Evolutionary conservation across 2,329 filamentous ascomycete species (phyloP).

Genomic region (Fusarium nodosum): DNA sequence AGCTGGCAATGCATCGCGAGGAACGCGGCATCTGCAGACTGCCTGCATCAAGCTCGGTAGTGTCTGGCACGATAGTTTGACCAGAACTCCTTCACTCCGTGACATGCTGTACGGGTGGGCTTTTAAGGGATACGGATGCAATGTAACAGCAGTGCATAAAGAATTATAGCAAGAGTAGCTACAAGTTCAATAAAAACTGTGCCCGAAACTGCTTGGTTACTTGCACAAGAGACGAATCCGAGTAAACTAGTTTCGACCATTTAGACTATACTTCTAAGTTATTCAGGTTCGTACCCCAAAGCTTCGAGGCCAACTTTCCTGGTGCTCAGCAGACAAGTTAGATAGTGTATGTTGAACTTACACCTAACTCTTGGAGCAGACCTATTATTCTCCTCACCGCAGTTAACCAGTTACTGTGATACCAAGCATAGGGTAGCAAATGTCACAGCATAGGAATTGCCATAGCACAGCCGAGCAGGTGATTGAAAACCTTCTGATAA

Average conservation of each 20-base stretch:
- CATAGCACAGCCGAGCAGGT: not conserved
- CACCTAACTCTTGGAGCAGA: not conserved
- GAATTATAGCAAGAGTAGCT: not conserved
- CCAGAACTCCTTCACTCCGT: not conserved
- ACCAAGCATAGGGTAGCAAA: not conserved
- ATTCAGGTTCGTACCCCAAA: not conserved
- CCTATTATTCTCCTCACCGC: not conserved
- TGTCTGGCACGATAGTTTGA: constrained; percentile 1
- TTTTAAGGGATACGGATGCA: not conserved
- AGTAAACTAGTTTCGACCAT: not conserved
- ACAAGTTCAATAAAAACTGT: not conserved
- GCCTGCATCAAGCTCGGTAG: constrained; percentile 17
- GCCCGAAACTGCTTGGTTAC: not conserved
- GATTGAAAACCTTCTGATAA: not conserved
- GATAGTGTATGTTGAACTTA: not conserved
- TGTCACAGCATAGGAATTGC: not conserved
- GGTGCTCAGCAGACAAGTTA: not conserved
- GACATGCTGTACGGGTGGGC: not conserved
- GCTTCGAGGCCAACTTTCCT: not conserved
- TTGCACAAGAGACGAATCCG: not conserved
- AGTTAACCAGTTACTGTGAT: not conserved
- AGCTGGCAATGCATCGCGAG: constrained; percentile 22
- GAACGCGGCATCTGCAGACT: constrained; percentile 14
- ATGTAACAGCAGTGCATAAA: not conserved
- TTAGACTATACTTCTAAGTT: not conserved